Evolutionary conservation across 2,329 filamentous ascomycete genomes (phyloP).

Genomic region (Botrytis medusae): DNA sequence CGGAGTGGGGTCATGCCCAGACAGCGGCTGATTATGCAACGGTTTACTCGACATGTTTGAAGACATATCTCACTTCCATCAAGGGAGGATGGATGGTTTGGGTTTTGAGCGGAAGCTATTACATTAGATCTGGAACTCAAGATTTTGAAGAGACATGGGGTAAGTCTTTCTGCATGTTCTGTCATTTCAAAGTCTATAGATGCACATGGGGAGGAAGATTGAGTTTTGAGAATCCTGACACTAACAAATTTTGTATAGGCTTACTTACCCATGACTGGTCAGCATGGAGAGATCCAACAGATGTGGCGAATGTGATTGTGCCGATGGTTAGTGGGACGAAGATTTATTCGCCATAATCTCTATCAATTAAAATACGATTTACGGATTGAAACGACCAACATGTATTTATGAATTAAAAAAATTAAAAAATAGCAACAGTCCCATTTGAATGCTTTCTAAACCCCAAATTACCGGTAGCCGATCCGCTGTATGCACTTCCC

Average conservation of each 20-base stretch:
- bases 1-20: conserved; percentile 51
- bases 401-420: too few relatives aligned
- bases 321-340: conserved; percentile 21
- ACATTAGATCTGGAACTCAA: conserved; percentile 52
- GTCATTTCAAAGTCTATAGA: background rate
- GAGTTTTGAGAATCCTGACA: background rate
- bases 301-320: background rate
- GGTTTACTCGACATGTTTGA: conserved; percentile 53
- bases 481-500: too few relatives aligned
- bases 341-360: conserved; percentile 7
- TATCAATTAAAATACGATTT: background rate
- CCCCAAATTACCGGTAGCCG: too few relatives aligned
- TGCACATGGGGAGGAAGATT: background rate
- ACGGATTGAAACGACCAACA: background rate
- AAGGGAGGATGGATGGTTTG: conserved; percentile 59
- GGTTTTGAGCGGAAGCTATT: conserved; percentile 60
- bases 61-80: conserved; percentile 40
- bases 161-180: conserved; percentile 39
- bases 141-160: conserved; percentile 61
- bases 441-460: background rate
- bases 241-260: conserved; percentile 1
- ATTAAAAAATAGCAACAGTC: background rate
- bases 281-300: conserved; percentile 14
- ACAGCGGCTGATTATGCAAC: conserved; percentile 45
- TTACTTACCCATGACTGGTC: conserved; percentile 20